phyloP scores from a whole-genome alignment of 352 stramenopile genomes.

The Paralagenidium karlingii region DNA sequence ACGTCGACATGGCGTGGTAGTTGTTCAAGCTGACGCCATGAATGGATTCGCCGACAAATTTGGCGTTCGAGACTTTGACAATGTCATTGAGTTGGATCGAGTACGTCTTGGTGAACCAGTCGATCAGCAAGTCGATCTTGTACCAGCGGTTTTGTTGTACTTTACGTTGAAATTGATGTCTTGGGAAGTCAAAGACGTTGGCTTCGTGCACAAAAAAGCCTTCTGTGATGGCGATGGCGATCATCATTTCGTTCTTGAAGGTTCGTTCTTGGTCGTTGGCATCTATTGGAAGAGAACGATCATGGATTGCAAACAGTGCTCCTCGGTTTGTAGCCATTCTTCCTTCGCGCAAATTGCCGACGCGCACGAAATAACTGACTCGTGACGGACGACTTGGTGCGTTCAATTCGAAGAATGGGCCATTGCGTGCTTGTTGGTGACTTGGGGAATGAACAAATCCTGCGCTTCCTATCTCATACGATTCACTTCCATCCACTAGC shows the following conservation, averaged over 20 bases:
- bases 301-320: slow-evolving; percentile 39
- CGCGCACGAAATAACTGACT: slow-evolving; percentile 67
- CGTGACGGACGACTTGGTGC: slow-evolving; percentile 19
- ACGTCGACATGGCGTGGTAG: slow-evolving; percentile 66
- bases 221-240: slow-evolving; percentile 49
- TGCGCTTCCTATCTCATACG: slow-evolving; percentile 7
- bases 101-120: slow-evolving; percentile 79
- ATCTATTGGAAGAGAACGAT: not conserved
- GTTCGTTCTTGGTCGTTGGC: too few species aligned
- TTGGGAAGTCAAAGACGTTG: slow-evolving; percentile 52
- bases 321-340: slow-evolving; percentile 34
- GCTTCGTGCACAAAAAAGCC: slow-evolving; percentile 55
- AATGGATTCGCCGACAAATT: slow-evolving; percentile 41
- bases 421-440: slow-evolving; percentile 23
- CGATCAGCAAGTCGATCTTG: slow-evolving; percentile 88
- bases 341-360: slow-evolving; percentile 27
- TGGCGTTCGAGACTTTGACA: slow-evolving; percentile 33
- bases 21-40: slow-evolving; percentile 68
- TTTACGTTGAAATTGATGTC: slow-evolving; percentile 27
- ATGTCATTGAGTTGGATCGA: slow-evolving; percentile 88
- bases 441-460: slow-evolving; percentile 7
- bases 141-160: slow-evolving; percentile 82
- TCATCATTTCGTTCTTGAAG: slow-evolving; percentile 58
- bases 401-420: slow-evolving; percentile 21
- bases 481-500: slow-evolving; percentile 33